These are phyloP conservation scores for Waitea zeae DNA, from an alignment of 1,284 basidiomycete species.

Conservation along the genomic window DNA sequence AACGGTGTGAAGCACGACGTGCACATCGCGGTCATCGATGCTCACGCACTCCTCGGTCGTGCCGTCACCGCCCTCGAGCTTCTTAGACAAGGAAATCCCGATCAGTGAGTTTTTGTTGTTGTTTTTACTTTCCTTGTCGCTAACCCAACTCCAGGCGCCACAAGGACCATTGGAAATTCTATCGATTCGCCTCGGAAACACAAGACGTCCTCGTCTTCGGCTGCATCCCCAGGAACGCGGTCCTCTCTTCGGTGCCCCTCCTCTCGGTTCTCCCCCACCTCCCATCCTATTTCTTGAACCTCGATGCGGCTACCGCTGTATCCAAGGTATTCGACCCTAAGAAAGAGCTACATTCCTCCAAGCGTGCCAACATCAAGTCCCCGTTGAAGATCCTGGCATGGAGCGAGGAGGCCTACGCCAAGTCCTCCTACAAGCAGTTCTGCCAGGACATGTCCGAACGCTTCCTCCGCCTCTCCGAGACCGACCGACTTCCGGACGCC, in stretches of 20 bases:
- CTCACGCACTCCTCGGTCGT: constrained; percentile 31
- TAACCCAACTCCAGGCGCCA: constrained; percentile 26
- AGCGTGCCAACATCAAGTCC: no score
- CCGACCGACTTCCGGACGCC: constrained; percentile 40
- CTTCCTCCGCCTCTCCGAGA: constrained; percentile 34
- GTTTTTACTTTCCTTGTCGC: no score
- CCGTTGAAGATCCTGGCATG: constrained; percentile 34
- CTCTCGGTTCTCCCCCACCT: constrained; percentile 41
- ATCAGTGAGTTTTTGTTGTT: no score
- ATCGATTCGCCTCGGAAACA: constrained; percentile 51
- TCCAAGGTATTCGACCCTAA: constrained; percentile 13
- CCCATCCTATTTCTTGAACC: constrained; percentile 48
- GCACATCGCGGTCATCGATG: constrained; percentile 62
- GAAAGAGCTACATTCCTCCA: no score
- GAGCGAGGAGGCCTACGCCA: constrained; percentile 43
- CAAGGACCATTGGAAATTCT: constrained; percentile 53
- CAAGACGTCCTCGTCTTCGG: constrained; percentile 58
- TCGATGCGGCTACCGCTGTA: no score
- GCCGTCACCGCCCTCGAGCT: constrained; percentile 49
- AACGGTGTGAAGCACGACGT: constrained; percentile 51
- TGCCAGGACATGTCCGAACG: constrained; percentile 47
- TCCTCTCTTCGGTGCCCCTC: constrained; percentile 52
- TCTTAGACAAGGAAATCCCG: constrained; percentile 27
- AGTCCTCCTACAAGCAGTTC: constrained; percentile 46
- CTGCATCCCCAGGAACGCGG: constrained; percentile 41